These are phyloP conservation scores for Fusarium marasasianum DNA, from an alignment of 2,329 filamentous ascomycete genomes.

Conservation along the genomic window DNA sequence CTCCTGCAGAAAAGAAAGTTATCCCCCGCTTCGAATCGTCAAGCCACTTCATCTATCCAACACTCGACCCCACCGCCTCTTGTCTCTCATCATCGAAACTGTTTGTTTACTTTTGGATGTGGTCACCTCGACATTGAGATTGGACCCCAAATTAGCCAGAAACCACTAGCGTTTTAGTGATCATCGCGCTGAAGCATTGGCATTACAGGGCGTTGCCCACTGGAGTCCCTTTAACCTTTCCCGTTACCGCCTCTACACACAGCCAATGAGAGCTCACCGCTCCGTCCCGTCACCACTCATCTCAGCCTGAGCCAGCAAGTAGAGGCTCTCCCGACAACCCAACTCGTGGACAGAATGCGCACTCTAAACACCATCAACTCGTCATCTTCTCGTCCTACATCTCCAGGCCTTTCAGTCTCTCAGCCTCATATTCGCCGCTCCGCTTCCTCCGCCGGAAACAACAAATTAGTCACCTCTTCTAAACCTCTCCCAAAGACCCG, in stretches of 20 bases:
- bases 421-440: conserved; percentile 25
- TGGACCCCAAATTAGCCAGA: conserved; percentile 19
- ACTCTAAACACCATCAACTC: conserved; percentile 43
- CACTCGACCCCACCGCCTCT: conserved; percentile 20
- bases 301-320: conserved; percentile 29
- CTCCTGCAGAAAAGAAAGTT: conserved; percentile 11
- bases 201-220: conserved; percentile 5
- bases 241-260: conserved; percentile 14
- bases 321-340: conserved; percentile 25
- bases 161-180: conserved; percentile 28
- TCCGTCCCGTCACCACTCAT: conserved; percentile 22
- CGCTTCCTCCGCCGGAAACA: conserved; percentile 11
- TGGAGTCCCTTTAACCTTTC: conserved; percentile 32
- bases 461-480: conserved; percentile 23
- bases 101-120: conserved; percentile 33
- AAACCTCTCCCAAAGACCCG: conserved; percentile 31
- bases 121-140: conserved; percentile 19
- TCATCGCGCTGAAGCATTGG: conserved; percentile 1
- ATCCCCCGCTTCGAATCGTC: conserved; percentile 7
- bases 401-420: conserved; percentile 14
- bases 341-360: conserved; percentile 40
- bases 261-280: conserved; percentile 36
- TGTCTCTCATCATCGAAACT: conserved; percentile 18
- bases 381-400: conserved; percentile 34
- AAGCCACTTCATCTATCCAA: conserved; percentile 24